Conservation (phyloP, 768 basidiomycete genomes). For the Termitomyces sp. region DNA sequence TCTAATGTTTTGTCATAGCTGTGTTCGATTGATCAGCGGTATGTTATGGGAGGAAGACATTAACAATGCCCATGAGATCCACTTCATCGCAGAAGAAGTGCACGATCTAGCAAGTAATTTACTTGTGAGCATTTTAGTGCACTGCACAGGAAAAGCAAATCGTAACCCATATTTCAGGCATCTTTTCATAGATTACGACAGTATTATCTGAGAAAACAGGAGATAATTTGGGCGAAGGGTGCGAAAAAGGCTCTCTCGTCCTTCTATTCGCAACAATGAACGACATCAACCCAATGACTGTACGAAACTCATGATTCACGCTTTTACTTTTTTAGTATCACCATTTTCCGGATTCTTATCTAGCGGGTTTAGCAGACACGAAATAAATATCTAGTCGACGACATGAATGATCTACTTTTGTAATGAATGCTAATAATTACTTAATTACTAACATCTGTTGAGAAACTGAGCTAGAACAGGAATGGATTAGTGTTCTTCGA, state of each 20-base stretch:
- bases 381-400: background rate
- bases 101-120: background rate
- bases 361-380: background rate
- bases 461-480: background rate
- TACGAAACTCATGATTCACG: background rate
- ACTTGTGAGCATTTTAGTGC: background rate
- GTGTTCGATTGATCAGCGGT: background rate
- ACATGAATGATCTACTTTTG: background rate
- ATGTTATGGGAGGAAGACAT: background rate
- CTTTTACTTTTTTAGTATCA: no score
- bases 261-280: background rate
- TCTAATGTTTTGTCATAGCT: background rate
- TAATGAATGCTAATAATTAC: background rate
- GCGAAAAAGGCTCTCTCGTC: background rate
- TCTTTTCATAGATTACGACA: background rate
- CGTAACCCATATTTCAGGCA: background rate
- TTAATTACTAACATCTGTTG: background rate
- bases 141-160: background rate
- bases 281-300: background rate
- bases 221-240: background rate
- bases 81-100: background rate
- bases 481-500: background rate
- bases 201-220: background rate
- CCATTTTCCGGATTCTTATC: background rate
- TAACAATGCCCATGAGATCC: background rate